Conservation (phyloP, 2,329 filamentous ascomycete genomes). For the Davidsoniella australis region DNA sequence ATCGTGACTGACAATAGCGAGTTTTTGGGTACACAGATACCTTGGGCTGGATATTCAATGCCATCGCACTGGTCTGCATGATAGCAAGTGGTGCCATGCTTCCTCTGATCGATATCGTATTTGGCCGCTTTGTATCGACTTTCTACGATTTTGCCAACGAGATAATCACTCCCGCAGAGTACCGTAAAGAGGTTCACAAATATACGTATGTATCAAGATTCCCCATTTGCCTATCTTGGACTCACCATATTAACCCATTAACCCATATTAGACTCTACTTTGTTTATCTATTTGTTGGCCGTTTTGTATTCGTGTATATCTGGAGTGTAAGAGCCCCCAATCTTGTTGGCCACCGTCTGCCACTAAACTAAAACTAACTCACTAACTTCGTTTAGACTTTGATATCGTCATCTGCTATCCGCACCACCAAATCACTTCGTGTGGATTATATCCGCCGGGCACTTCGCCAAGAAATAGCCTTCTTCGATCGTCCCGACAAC, state of each 20-base stretch:
- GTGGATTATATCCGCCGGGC: constrained; percentile 23
- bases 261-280: constrained; percentile 25
- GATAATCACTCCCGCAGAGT: constrained; percentile 25
- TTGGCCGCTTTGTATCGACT: constrained; percentile 35
- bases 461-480: constrained; percentile 34
- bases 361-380: too few species aligned
- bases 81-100: constrained; percentile 23
- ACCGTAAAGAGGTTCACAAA: constrained; percentile 31
- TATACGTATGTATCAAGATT: constrained; percentile 21
- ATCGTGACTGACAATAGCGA: too few species aligned
- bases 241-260: background rate
- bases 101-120: constrained; percentile 42
- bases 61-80: constrained; percentile 21
- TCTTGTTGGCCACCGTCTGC: background rate
- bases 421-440: constrained; percentile 22
- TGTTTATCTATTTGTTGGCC: constrained; percentile 39
- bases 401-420: constrained; percentile 23
- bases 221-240: background rate
- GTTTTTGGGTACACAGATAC: constrained; percentile 14
- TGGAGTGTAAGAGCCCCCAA: constrained; percentile 26
- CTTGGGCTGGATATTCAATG: constrained; percentile 22
- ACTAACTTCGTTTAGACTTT: constrained; percentile 17
- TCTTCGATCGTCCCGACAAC: constrained; percentile 31
- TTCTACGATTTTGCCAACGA: constrained; percentile 39
- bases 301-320: constrained; percentile 35